Evolutionary conservation across 1,139 yeast species (phyloP), one percentile per base, ranked within the genome.

Genomic region (Diutina catenulata): DNA sequence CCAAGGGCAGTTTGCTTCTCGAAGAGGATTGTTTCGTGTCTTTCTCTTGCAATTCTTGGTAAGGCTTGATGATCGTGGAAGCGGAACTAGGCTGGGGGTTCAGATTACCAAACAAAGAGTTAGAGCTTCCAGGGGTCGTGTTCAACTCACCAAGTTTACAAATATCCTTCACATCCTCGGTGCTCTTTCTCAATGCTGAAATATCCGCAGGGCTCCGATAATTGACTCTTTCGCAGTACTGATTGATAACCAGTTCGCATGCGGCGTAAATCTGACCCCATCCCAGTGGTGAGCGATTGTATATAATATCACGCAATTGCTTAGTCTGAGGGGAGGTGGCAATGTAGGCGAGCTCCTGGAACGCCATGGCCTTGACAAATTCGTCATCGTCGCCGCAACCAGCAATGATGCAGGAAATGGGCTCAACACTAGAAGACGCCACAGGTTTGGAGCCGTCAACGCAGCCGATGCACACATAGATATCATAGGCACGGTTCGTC

Each of bases 381-480:
- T 72, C 75, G 40, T 71, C 63, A 14, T 64, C 62, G 41, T 66
- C 66, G 33, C 71, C 66, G 45, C 88, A 64, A 0, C 97, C 97
- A 3, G 80, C 67, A 9, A 87, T 57, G 38, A 88, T 62, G 2
- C 94, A 80, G 37, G 74, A 78, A 40, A 83, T 69, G 3, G 88
- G 91, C 43, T 82, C 86, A 0, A 78, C 58, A 14, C 91, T 76
- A 37, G 74, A 65, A 5, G 76, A 64, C 33, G 91, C 77, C 23
- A 87, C 68, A 16, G 83, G 76, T 41, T 74, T 76, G 20, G 79
- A 78, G 25, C 84, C 76, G 49, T 81, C 86, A 38, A 81, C 56
- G 46, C 97, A 91, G 0, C 96, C 95, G 43, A 83, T 70, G 7
- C 87, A 70, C 51, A 88, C 70, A 55, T 84, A 88, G 3, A 86